These are phyloP conservation scores for Camellia japonica DNA, from an alignment of 148 eudicot genomes.

Conservation along the genomic window DNA sequence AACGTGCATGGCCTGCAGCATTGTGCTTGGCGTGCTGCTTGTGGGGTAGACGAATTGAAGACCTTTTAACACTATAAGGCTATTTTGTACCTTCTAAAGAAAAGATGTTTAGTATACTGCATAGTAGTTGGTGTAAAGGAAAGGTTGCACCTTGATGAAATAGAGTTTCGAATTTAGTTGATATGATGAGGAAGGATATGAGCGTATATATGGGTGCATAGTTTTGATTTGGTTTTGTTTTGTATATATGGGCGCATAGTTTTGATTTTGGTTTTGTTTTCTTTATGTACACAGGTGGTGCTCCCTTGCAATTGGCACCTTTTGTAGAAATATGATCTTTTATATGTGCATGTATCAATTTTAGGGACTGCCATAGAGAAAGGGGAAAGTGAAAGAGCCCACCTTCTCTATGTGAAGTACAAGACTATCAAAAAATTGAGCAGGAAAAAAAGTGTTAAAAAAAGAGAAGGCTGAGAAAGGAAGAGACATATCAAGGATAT, in stretches of 20 bases:
- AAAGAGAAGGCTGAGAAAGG: background rate
- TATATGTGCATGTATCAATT: too few species aligned
- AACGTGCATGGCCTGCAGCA: background rate
- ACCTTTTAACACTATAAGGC: background rate
- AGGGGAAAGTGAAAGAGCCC: too few species aligned
- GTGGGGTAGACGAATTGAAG: background rate
- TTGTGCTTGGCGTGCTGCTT: background rate
- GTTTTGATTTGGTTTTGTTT: background rate
- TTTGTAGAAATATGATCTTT: too few species aligned
- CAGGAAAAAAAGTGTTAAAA: background rate
- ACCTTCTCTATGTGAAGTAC: too few species aligned
- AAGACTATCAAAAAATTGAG: too few species aligned
- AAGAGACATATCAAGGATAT: background rate
- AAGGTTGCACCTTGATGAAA: background rate
- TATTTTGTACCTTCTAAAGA: background rate
- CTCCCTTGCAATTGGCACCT: too few species aligned
- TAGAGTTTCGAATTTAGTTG: background rate
- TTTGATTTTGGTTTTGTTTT: background rate
- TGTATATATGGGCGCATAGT: background rate
- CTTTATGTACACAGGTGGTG: too few species aligned
- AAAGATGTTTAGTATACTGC: background rate
- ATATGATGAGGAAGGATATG: background rate
- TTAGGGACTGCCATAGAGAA: too few species aligned
- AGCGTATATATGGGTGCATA: background rate
- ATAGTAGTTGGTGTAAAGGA: background rate